Percentiles rank a stretch among this genome's conserved stretches.
Conservation (phyloP, 441 rosid species). For the Erysimum cheiri region DNA sequence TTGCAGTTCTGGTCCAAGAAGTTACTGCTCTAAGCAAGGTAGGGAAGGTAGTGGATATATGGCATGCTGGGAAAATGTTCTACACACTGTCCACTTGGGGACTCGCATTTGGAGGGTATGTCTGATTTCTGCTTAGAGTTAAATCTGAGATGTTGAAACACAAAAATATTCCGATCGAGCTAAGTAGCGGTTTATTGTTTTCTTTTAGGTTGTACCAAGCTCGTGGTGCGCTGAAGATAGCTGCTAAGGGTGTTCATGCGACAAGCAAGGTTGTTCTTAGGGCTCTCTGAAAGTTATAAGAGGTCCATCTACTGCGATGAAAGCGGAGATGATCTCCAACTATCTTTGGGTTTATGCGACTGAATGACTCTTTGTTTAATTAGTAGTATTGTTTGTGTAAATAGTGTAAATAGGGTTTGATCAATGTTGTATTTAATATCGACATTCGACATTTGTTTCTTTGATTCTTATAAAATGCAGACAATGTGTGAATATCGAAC, state of each 20-base stretch:
- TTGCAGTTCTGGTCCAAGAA: constrained; percentile 68
- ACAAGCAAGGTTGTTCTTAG: constrained; percentile 70
- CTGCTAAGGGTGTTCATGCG: constrained; percentile 69
- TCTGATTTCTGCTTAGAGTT: neutral
- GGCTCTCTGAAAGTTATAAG: constrained; percentile 39
- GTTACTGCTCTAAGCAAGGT: constrained; percentile 67
- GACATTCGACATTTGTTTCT: neutral
- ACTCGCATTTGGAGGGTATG: constrained; percentile 55
- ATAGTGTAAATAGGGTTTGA: constrained; percentile 38
- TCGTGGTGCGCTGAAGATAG: constrained; percentile 67
- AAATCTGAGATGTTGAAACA: neutral
- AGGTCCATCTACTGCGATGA: constrained; percentile 5
- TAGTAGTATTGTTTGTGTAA: constrained; percentile 25
- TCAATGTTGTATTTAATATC: constrained; percentile 19
- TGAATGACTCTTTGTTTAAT: neutral
- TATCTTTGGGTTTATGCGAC: constrained; percentile 21
- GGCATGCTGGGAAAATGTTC: constrained; percentile 90
- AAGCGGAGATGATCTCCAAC: constrained; percentile 22
- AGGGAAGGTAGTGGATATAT: constrained; percentile 71
- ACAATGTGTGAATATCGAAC: constrained; percentile 12
- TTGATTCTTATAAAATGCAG: neutral
- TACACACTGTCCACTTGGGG: constrained; percentile 89
- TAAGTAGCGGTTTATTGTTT: neutral
- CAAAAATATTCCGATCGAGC: neutral
- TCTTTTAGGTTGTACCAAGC: constrained; percentile 65